Evolutionary conservation across 768 basidiomycete genomes (phyloP).

Genomic region (Mycena rosella): DNA sequence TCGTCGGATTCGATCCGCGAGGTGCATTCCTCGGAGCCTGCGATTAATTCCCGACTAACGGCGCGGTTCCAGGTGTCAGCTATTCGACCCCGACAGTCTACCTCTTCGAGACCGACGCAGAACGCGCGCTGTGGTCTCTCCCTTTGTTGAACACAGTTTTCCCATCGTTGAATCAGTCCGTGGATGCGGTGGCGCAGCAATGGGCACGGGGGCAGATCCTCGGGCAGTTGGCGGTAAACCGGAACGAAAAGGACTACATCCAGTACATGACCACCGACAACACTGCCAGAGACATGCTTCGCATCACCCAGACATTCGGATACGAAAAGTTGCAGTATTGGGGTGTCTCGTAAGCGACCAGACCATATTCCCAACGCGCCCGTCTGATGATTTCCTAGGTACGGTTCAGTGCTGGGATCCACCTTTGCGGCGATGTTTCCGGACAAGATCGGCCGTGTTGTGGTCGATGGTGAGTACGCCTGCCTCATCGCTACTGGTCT

Average conservation of each 20-base stretch:
- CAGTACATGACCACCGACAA: conserved; percentile 21
- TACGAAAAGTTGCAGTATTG: conserved; percentile 28
- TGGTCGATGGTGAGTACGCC: conserved; percentile 17
- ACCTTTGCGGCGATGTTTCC: conserved; percentile 19
- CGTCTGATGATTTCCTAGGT: background rate
- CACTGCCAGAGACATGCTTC: conserved; percentile 30
- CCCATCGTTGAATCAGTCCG: conserved; percentile 5
- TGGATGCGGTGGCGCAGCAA: background rate
- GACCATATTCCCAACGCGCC: no score
- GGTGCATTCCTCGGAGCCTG: background rate
- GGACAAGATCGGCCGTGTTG: conserved; percentile 24
- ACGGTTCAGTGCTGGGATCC: conserved; percentile 5
- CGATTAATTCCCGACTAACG: background rate
- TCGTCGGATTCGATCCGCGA: conserved; percentile 8
- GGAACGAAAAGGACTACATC: background rate
- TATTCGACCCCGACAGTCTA: conserved; percentile 24
- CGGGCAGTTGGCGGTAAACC: conserved; percentile 7
- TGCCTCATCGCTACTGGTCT: background rate
- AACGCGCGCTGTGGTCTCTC: conserved; percentile 9
- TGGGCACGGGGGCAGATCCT: conserved; percentile 17
- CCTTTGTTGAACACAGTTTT: background rate
- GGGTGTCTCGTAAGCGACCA: conserved; percentile 16
- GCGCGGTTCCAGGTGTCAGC: conserved; percentile 17
- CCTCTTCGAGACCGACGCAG: conserved; percentile 23
- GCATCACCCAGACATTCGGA: conserved; percentile 20